Base-by-base conservation (phyloP, 495 filamentous ascomycete species). In the Tuber brumale region DNA sequence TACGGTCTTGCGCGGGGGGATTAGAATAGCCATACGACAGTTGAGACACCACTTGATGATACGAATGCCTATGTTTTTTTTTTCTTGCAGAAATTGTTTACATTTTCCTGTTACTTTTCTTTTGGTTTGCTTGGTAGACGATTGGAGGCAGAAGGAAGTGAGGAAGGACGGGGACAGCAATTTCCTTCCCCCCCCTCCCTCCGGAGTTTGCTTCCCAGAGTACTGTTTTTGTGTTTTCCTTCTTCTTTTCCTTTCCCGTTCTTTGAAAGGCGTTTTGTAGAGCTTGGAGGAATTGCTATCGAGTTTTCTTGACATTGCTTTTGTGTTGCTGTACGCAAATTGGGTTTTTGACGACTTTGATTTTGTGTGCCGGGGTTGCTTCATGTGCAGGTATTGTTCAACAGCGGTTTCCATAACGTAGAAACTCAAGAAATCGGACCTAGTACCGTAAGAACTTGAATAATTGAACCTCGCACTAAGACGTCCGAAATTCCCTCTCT, bases 201-300 rank as follows among this genome's bases (percentile, higher is more conserved):
- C n/a, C 51, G 27, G 51, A 61, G 27, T 57, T n/a, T 27, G 7
- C 10, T 31, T 31, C 57, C 16, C 57, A 10, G 57, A 18, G 12
- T 66, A 14, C n/a, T 35, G 27, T 35, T 66, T 66, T 66, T 61
- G 6, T 31, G n/a, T 61, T 27, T 31, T 31, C 37, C 5, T 39
- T 18, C 57, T 19, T 27, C n/a, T 27, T 57, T 57, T 57, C 57
- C 27, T 14, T 66, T 35, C 0, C 14, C 57, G 1, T 66, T 66
- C 27, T 27, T 66, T 35, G 27, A 66, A 66, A 66, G 57, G 57
- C 57, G 57, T 66, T 66, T 66, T 66, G 57, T 66, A 66, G 57
- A 66, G 57, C 27, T 61, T 66, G 57, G 57, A 18, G 57, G 27
- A 61, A 66, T 35, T 2, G 7, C 23, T 57, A 10, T 57, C 27